Evolutionary conservation across 2,329 filamentous ascomycete genomes (phyloP).

Genomic region (Chrysosporium queenslandicum): DNA sequence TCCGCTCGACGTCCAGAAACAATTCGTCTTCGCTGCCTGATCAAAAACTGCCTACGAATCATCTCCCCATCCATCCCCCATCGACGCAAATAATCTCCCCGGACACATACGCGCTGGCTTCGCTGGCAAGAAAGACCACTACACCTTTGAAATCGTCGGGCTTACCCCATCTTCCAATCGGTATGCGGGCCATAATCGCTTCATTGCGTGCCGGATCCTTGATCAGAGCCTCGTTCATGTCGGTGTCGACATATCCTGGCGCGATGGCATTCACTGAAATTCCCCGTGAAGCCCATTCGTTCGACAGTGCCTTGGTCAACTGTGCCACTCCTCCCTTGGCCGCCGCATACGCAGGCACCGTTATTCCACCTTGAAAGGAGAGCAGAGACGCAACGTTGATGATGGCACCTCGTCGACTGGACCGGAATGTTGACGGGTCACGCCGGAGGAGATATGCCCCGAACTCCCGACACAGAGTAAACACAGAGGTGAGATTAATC

Average conservation of each 20-base stretch:
- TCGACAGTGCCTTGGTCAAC: slow-evolving; percentile 72
- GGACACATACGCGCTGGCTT: slow-evolving; percentile 19
- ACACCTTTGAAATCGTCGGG: slow-evolving; percentile 19
- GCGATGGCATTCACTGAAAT: slow-evolving; percentile 82
- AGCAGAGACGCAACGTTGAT: slow-evolving; percentile 79
- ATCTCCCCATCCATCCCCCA: slow-evolving; percentile 88
- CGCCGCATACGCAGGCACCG: slow-evolving; percentile 77
- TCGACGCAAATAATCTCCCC: slow-evolving; percentile 69
- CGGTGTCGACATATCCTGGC: slow-evolving; percentile 83
- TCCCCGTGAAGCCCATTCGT: slow-evolving; percentile 74
- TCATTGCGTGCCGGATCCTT: slow-evolving; percentile 58
- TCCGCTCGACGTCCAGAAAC: not conserved
- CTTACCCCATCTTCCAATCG: slow-evolving; percentile 18
- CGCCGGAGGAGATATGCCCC: slow-evolving; percentile 67
- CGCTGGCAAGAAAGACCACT: slow-evolving; percentile 20
- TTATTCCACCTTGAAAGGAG: slow-evolving; percentile 77
- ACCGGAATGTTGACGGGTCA: slow-evolving; percentile 25
- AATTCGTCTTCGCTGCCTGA: not conserved
- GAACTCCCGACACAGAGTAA: slow-evolving; percentile 65
- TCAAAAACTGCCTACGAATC: slow-evolving; percentile 15
- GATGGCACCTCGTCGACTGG: slow-evolving; percentile 54
- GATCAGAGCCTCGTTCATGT: slow-evolving; percentile 82
- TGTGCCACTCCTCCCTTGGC: slow-evolving; percentile 78
- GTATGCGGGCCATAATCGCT: slow-evolving; percentile 47
- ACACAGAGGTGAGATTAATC: slow-evolving; percentile 76